Conservation (phyloP, 169 alveolate species). For the Plasmodium malariae region DNA sequence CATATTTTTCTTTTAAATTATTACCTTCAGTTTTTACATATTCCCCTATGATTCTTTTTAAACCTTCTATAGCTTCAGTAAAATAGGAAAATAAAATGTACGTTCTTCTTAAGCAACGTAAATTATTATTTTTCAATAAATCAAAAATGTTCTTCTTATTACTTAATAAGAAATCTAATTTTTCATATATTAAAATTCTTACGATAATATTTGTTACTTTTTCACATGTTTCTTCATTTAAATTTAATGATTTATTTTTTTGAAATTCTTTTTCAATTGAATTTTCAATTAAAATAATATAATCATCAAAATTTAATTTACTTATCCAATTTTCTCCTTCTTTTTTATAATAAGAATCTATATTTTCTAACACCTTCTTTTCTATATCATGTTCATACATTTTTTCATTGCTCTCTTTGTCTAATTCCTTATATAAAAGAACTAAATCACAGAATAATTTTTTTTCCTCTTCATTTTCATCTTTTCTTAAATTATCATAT, state of each 20-base stretch:
- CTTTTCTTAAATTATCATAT: constrained; percentile 31
- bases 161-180: constrained; percentile 17
- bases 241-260: constrained; percentile 41
- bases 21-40: constrained; percentile 64
- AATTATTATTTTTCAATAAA: constrained; percentile 47
- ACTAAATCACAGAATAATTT: constrained; percentile 61
- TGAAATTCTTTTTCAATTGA: constrained; percentile 63
- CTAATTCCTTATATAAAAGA: constrained; percentile 57
- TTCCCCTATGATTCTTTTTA: constrained; percentile 70
- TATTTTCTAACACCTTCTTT: constrained; percentile 60
- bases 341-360: constrained; percentile 57
- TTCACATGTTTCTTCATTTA: constrained; percentile 70
- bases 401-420: constrained; percentile 65
- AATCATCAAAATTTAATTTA: constrained; percentile 64
- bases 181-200: constrained; percentile 62
- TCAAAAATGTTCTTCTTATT: constrained; percentile 51
- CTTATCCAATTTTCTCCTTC: constrained; percentile 71
- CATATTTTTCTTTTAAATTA: constrained; percentile 53
- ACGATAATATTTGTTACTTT: constrained; percentile 64
- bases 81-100: constrained; percentile 77
- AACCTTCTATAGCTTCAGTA: constrained; percentile 76
- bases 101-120: constrained; percentile 59
- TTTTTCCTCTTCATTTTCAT: constrained; percentile 46
- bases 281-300: constrained; percentile 77
- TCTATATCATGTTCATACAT: constrained; percentile 75